Base-by-base conservation (phyloP, 805 yeast genomes). In the Isabelozyma gotoi region DNA sequence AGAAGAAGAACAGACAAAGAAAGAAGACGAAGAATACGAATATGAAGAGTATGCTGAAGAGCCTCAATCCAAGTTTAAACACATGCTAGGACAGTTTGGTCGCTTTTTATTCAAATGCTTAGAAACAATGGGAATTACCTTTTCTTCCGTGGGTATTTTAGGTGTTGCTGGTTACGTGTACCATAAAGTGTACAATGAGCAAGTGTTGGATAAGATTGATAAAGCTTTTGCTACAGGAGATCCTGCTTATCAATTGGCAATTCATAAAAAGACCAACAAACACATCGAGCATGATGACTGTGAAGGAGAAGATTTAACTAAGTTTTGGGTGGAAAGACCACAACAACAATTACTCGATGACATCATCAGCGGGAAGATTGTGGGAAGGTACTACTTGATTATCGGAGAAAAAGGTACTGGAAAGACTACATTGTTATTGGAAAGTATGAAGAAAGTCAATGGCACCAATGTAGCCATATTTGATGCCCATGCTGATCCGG, bases 401-500 rank as follows among this genome's bases (percentile, higher is more conserved):
- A 77, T 88, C 33, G 96, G 96, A 21, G 96, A 87, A 59, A 87
- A 88, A 58, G 96, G 96, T 1, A 87, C 94, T 0, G 96, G 96
- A 2, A 87, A 87, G 57, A 82, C 90, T 0, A 82, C 92, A 0
- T 74, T 88, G 69, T 72, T 88, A 12, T 62, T 85, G 53, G 89
- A 87, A 50, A 77, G 89, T 2, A 78, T 88, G 71, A 76, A 80
- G 45, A 77, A 82, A 50, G 80, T 78, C 2, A 67, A 74, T 32
- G 88, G 91, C 0, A 62, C 65, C 40, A 79, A 83, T 52, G 87
- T 88, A 39, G 78, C 88, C 0, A 73, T 84, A 39, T 67, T 88
- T 46, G 95, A 88, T 56, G 94, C 94, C 1, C 94, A 87, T 54
- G 84, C 91, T 0, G 96, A 88, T 57, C 88, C 92, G 0, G 96